phyloP scores from a whole-genome alignment of 23 red algal species.

The Gracilariopsis chorda region DNA sequence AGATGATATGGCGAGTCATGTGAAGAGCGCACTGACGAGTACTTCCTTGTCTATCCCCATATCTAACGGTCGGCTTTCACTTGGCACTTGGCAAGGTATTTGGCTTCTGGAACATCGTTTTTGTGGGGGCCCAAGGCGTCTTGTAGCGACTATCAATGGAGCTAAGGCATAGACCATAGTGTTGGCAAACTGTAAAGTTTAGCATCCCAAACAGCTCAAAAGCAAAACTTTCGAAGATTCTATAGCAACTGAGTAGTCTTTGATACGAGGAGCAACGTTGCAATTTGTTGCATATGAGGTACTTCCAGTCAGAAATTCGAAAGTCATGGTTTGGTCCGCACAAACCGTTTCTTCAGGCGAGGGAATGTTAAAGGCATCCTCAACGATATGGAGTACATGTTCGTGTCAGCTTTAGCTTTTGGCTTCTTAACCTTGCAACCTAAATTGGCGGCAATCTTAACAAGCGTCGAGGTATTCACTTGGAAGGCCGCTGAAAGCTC shows the following conservation, averaged over 20 bases:
- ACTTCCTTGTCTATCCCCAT: conserved; percentile 57
- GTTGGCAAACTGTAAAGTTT: no score
- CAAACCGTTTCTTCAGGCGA: conserved; percentile 12
- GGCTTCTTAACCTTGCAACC: conserved; percentile 45
- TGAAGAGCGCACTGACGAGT: conserved; percentile 54
- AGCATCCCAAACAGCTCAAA: no score
- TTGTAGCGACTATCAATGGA: conserved; percentile 61
- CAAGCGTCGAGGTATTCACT: background rate
- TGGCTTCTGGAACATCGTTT: conserved; percentile 70
- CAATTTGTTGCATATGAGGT: no score
- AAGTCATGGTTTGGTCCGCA: no score
- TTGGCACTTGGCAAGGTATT: conserved; percentile 77
- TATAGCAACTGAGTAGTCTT: no score
- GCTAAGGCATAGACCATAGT: background rate
- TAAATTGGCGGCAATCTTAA: conserved; percentile 10
- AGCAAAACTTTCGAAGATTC: no score
- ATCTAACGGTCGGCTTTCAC: conserved; percentile 55
- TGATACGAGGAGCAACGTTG: no score
- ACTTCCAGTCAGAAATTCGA: no score
- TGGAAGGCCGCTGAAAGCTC: conserved; percentile 26
- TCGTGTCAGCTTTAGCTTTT: background rate
- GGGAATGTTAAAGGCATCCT: conserved; percentile 40
- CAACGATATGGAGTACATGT: conserved; percentile 4
- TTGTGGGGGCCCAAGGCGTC: conserved; percentile 23
- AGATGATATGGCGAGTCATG: conserved; percentile 78